phyloP scores from a whole-genome alignment of 148 eudicot species.

The Suaeda aralocaspica region DNA sequence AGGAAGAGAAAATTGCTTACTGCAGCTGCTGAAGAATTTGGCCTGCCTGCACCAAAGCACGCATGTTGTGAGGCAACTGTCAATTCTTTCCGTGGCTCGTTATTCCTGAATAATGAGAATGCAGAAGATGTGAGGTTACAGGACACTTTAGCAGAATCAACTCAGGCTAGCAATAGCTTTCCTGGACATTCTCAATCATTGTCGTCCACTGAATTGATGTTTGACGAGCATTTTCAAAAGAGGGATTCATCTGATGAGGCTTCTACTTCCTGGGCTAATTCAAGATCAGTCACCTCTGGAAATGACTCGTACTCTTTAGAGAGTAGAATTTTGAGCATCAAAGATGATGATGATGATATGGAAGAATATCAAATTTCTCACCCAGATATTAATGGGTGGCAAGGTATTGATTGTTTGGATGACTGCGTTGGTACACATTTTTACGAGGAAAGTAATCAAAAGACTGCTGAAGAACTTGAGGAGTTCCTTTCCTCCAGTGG shows the following conservation, averaged over 20 bases:
- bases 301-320: constrained; percentile 4
- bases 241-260: constrained; percentile 22
- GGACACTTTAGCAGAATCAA: constrained; percentile 14
- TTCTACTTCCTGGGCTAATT: constrained; percentile 23
- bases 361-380: constrained; percentile 6
- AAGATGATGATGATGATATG: constrained; percentile 5
- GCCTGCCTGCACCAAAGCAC: constrained; percentile 26
- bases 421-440: constrained; percentile 9
- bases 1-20: constrained; percentile 26
- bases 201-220: constrained; percentile 11
- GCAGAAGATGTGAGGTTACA: constrained; percentile 5
- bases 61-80: constrained; percentile 17
- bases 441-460: neutral
- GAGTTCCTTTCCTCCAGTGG: constrained; percentile 25
- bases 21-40: constrained; percentile 18
- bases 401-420: constrained; percentile 21
- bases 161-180: constrained; percentile 22
- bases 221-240: constrained; percentile 2
- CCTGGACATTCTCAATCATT: constrained; percentile 16
- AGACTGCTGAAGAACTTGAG: constrained; percentile 12
- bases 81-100: constrained; percentile 2
- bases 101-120: neutral
- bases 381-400: constrained; percentile 15
- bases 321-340: neutral
- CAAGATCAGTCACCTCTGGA: constrained; percentile 1